Evolutionary conservation across 2,329 filamentous ascomycete species (phyloP).

Genomic region (Alternaria hordeiaustralica): DNA sequence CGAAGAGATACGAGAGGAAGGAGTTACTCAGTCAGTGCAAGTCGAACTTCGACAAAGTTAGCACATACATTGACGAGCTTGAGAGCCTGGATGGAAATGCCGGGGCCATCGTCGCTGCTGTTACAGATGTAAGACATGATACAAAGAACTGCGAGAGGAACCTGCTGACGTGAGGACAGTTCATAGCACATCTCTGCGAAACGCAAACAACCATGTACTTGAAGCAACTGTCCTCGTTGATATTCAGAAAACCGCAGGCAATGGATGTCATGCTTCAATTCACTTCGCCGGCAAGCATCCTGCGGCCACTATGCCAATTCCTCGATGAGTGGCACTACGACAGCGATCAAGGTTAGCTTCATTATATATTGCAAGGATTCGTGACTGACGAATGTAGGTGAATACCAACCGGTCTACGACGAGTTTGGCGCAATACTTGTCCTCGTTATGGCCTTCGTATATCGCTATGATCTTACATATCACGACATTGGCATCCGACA

Average conservation of each 20-base stretch:
- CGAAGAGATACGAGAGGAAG: constrained; percentile 78
- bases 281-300: constrained; percentile 70
- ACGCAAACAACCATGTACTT: constrained; percentile 82
- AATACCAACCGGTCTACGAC: constrained; percentile 85
- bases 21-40: constrained; percentile 79
- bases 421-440: constrained; percentile 82
- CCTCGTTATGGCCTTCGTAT: constrained; percentile 74
- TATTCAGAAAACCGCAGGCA: constrained; percentile 74
- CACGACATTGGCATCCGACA: constrained; percentile 69
- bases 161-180: constrained; percentile 51
- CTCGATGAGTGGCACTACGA: constrained; percentile 83
- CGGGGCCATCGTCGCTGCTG: constrained; percentile 79
- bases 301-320: constrained; percentile 75
- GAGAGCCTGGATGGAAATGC: constrained; percentile 93
- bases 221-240: constrained; percentile 73
- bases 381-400: constrained; percentile 55
- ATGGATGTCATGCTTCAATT: constrained; percentile 80
- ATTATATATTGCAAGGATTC: neutral
- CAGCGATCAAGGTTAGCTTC: constrained; percentile 69
- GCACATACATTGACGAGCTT: constrained; percentile 79
- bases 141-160: neutral
- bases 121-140: constrained; percentile 49
- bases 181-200: constrained; percentile 71
- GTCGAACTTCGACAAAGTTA: constrained; percentile 75
- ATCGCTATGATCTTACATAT: constrained; percentile 72